A percentile compares a stretch with the other conserved stretches of the same genome.
These are phyloP conservation scores for Allium cepa DNA, from an alignment of 106 monocot species.

Conservation along the genomic window DNA sequence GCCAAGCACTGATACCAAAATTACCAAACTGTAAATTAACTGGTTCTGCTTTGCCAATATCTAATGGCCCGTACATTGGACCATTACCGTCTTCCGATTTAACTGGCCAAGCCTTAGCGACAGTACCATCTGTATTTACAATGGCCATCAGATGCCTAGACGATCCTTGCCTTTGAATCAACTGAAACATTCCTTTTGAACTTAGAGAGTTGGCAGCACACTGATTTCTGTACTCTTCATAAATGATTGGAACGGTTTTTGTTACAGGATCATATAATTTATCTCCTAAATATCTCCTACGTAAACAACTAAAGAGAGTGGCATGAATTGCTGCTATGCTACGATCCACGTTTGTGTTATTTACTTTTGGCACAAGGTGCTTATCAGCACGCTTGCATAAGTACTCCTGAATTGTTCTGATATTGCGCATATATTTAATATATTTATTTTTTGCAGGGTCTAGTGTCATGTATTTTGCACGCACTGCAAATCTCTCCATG, in stretches of 20 bases:
- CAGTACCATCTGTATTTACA: constrained; percentile 55
- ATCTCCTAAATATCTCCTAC: constrained; percentile 41
- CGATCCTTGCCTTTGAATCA: constrained; percentile 55
- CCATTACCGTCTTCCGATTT: constrained; percentile 8
- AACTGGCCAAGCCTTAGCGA: constrained; percentile 35
- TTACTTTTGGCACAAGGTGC: constrained; percentile 62
- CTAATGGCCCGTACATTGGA: constrained; percentile 22
- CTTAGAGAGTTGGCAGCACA: constrained; percentile 49
- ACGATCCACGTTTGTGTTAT: constrained; percentile 30
- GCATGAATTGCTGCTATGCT: constrained; percentile 68
- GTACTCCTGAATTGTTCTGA: constrained; percentile 65
- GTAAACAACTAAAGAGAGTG: constrained; percentile 60
- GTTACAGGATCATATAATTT: constrained; percentile 40
- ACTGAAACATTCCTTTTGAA: constrained; percentile 60
- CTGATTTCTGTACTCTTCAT: constrained; percentile 62
- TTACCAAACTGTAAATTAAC: constrained; percentile 57
- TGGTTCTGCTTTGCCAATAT: constrained; percentile 29
- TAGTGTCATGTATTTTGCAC: constrained; percentile 70
- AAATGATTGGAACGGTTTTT: constrained; percentile 41
- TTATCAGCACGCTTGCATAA: constrained; percentile 65
- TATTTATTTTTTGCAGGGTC: constrained; percentile 71
- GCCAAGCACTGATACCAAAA: constrained; percentile 63
- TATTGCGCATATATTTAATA: constrained; percentile 59
- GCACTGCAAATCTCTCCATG: constrained; percentile 66
- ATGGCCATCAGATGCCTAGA: constrained; percentile 53